Evolutionary conservation across 2,329 filamentous ascomycete genomes (phyloP), one percentile per base, ranked within the genome.

Genomic region (Stagonosporopsis vannaccii): DNA sequence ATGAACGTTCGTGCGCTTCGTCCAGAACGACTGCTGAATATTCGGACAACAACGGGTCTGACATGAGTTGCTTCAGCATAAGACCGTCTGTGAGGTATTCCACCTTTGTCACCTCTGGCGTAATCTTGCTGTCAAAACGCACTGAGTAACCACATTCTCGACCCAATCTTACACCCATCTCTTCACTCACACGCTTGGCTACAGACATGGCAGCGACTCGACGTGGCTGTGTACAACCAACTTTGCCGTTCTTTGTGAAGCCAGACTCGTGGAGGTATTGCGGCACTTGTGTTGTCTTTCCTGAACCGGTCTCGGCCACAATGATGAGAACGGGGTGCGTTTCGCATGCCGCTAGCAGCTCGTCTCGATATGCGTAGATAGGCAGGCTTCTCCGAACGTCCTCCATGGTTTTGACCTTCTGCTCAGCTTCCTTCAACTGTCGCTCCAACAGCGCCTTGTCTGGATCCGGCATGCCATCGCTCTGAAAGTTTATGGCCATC

Each of bases 71-170:
- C 71, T 92, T 85, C 26, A 98, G 81, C 35, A 98, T 80, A 90
- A 98, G 96, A 72, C 95, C 95, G 70, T 99, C 95, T 0, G 95
- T 99, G 90, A 96, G 94, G 77, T 97, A 98, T 76, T 97, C 96
- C 51, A 99, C 79, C 7, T 94, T 82, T 0, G 95, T 98, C 96
- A 68, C 96, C 92, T 72, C 87, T 91, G 0, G 57, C 15, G 46
- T 51, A 2, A 92, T 96, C 61, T 88, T 88, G 75, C 97, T 91
- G 73, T 99, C 95, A 68, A 98, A 99, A 59, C 95, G 90, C 66
- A 99, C 96, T 0, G 89, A 89, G 74, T 97, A 99, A 15, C 95
- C 95, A 23, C 98, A 94, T 71, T 97, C 92, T 60, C 91, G 90
- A 0, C 95, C 95, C 11, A 98, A 80, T 73, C 94, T 93, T 57